Evolutionary conservation across 192 early-diverging fungal genomes (phyloP).

Genomic region (Chytriomyces sp.): DNA sequence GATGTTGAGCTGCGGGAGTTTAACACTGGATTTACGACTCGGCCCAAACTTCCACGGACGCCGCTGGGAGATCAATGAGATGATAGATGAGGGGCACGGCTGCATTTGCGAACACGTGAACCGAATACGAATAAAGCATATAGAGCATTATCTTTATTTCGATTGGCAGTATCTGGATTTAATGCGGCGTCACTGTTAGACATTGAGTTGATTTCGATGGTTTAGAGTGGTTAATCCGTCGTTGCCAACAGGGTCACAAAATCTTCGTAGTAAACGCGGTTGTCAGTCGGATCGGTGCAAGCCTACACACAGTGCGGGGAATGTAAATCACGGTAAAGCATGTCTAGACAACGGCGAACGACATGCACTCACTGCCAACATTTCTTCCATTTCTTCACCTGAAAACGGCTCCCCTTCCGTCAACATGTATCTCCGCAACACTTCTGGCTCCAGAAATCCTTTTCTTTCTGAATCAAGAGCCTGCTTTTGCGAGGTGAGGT

Average conservation of each 20-base stretch:
- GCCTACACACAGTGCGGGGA: conserved; percentile 40
- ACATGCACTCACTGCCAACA: conserved; percentile 48
- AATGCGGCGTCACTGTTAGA: too few relatives aligned
- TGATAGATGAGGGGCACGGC: background rate
- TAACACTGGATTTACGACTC: conserved; percentile 49
- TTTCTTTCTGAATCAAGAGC: conserved; percentile 57
- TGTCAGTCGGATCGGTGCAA: conserved; percentile 60
- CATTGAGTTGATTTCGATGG: background rate
- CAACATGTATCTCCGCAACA: conserved; percentile 45
- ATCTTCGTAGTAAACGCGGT: conserved; percentile 58
- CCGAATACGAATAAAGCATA: background rate
- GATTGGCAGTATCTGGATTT: too few relatives aligned
- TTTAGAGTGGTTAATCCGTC: conserved; percentile 1
- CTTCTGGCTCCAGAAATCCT: conserved; percentile 56
- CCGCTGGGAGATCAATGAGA: conserved; percentile 34
- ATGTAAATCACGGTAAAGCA: background rate
- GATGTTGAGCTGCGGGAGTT: conserved; percentile 47
- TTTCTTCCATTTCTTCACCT: conserved; percentile 60
- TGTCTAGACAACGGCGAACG: background rate
- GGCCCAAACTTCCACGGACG: conserved; percentile 56
- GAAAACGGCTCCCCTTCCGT: conserved; percentile 56
- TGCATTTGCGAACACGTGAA: background rate
- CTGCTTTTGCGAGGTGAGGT: conserved; percentile 15
- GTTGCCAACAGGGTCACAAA: conserved; percentile 28
- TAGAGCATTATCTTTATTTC: background rate